Base-by-base conservation (phyloP, 441 rosid genomes). In the Euphorbia celastroides region DNA sequence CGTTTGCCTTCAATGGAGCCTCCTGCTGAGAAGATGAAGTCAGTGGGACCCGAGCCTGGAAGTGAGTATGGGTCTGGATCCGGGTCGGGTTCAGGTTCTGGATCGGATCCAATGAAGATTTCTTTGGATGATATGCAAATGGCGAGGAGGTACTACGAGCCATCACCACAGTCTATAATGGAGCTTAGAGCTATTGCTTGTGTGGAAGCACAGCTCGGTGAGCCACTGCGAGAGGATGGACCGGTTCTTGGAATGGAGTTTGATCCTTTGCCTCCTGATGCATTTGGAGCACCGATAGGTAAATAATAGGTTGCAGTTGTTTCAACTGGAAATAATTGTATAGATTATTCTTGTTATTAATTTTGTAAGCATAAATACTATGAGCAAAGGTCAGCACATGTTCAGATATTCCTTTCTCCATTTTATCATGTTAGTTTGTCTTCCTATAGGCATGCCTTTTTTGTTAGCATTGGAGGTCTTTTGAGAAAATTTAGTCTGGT, bases 241-340 rank as follows among this genome's bases (percentile, higher is more conserved):
- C 99, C 99, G 0, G 81, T 85, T 60, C 91, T 96, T 13, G 99
- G 99, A 14, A 78, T 96, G 93, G 96, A 92, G 75, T 96, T 96
- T 77, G 99, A 96, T 86, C 88, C 93, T 0, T 80, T 96, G 79
- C 99, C 99, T 50, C 98, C 98, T 16, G 97, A 85, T 80, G 96
- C 98, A 1, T 96, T 96, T 42, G 97, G 97, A 5, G 78, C 87
- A 11, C 95, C 93, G 32, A 79, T 89, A 66, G 93, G 99, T 95
- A 79, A 68, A 60, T n/a, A n/a, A n/a, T 89, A 66, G 91, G 99
- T 95, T 78, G 67, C 60, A 62, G 60, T 48, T 10, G 27, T 36
- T 71, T 42, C 50, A 25, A 55, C 23, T 25, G 38, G 17, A 10
- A 1, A 62, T 71, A 60, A 14, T 19, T 52, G 27, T 64, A 34